Evolutionary conservation across 2,329 filamentous ascomycete species (phyloP), one percentile per base, ranked within the genome.

Genomic region (Lasiodiplodia theobromae): DNA sequence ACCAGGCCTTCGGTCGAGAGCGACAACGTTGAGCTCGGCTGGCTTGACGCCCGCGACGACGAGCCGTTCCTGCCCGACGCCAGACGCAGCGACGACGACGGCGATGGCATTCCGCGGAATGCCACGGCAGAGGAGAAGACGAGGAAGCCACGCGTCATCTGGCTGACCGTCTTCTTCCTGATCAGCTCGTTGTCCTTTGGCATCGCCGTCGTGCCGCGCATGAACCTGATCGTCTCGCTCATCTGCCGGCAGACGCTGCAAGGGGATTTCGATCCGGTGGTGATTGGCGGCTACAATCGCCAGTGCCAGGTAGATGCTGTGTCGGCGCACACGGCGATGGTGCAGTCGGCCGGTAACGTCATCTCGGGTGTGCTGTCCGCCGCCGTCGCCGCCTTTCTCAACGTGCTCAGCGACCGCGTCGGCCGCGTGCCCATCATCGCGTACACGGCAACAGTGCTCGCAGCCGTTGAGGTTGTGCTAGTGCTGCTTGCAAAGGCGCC

Each of bases 161-260:
- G 64, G 49, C 66, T 71, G 5, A 51, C 70, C 12, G 21, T 70
- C 47, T 71, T 71, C 67, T 71, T 71, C 60, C 66, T 70, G 16
- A 67, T 70, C n/a, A 70, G 70, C 57, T 67, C 54, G 28, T 64
- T 71, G 25, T 66, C 70, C 40, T 71, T 71, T 58, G 70, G 70
- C 40, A 56, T 71, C 49, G 53, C 65, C 47, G 51, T 66, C 49
- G 70, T 71, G 12, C 70, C 68, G 14, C 70, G 70, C 40, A 66
- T 71, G 25, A 71, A 71, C 58, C 66, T 71, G 4, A 38, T 70
- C 62, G 65, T 68, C 28, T 54, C 52, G 49, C 60, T 44, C 14
- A 23, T 69, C 52, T 64, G 53, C 66, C 62, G 69, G 21, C n/a
- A 63, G 18, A 52, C 57, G 10, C 57, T 68, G 4, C 37, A 34